Evolutionary conservation across 441 rosid species (phyloP), one percentile per base, ranked within the genome.

Genomic region (Aquilaria agallochum): DNA sequence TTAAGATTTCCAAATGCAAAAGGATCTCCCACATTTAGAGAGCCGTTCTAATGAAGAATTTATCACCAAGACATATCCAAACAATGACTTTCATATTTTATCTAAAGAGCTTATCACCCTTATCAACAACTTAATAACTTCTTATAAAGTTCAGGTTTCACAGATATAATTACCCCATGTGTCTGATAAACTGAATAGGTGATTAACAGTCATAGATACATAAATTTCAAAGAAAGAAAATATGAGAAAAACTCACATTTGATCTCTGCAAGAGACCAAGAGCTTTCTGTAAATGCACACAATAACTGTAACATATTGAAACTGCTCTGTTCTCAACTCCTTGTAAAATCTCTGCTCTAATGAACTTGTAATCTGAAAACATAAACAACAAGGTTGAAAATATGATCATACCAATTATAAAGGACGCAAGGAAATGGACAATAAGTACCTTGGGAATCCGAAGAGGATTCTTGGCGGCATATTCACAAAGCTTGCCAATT

Each of bases 401-500:
- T 58, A 31, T 40, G 1, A 40, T 40, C 45, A 40, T 8, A 40
- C 45, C 9, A 40, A 10, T 40, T 10, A 40, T 6, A 40, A 40
- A 4, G 45, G 45, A 40, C 45, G 45, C 4, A 40, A 40, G 45
- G 9, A 40, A 5, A 40, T 7, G 9, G 9, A 51, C 11, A 51
- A 9, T 3, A 48, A 33, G 55, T 64, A 84, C 96, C 94, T 86
- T 88, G 11, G 89, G 97, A 31, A 92, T 86, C 59, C 92, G 96
- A 74, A 90, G 87, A 73, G 97, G 92, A 66, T 90, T 93, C 73
- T 70, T 90, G 2, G 90, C 65, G 74, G 92, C 96, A 66, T 90
- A 93, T 79, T 90, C 98, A 75, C 92, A 93, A 33, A 90, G 61
- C 74, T 90, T 93, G 67, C 82, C 58, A 56, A 93, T 86, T 80